Evolutionary conservation across 805 yeast genomes (phyloP), one percentile per base, ranked within the genome.

Genomic region (Pichia nakasei): DNA sequence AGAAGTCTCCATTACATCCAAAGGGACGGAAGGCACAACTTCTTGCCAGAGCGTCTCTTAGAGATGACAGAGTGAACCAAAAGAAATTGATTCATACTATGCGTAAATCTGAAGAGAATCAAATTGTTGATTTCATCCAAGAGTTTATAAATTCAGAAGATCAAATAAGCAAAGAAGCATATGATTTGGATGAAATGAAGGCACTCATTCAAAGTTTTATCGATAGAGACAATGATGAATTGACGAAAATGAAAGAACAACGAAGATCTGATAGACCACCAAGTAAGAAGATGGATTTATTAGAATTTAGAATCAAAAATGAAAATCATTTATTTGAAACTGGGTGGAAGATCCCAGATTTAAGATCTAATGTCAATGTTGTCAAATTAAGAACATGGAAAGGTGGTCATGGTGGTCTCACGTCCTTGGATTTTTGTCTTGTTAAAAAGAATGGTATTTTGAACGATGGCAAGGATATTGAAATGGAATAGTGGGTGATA

Each of bases 221-320:
- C 13, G 60, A 72, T 15, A 74, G 96, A 60, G 82, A 80, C 55
- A 85, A 82, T 54, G 87, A 76, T 15, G 97, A 89, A 58, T 59
- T 91, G 41, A 73, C 73, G n/a, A 68, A 68, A 41, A 66, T 85
- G 44, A 75, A 72, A 48, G 63, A 59, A 5, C 76, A 72, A 43
- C 76, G 95, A 68, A 76, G 95, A 58, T 78, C 88, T n/a, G 94
- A 95, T 17, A 75, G 97, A 65, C 96, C 98, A 9, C 73, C 85
- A 17, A 64, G 84, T 6, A 75, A 74, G 48, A 78, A 78, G 57
- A 95, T 86, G 55, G 80, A 78, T 51, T 55, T 75, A 20, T 61
- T 88, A 45, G 82, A 84, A 52, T 75, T 73, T 50, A 75, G 75
- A 55, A 69, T 70, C 38, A 78, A 81, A 42, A 65, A 71, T 39